These are phyloP conservation scores for Zizania latifolia DNA, from an alignment of 176 grass and related monocot genomes.

Conservation along the genomic window DNA sequence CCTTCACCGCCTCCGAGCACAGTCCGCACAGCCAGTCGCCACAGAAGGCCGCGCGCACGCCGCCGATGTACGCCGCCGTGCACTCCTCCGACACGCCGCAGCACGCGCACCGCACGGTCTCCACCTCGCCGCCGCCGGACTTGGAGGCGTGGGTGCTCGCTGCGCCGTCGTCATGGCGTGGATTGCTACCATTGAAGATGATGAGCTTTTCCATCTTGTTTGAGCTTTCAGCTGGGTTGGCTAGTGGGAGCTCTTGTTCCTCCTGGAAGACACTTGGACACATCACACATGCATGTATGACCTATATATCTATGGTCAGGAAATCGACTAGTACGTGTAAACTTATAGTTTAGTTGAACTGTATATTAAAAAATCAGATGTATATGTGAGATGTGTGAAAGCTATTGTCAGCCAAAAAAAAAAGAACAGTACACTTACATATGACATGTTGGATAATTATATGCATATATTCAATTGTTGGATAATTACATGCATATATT, in stretches of 20 bases:
- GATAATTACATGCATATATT: too few species aligned
- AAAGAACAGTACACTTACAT: too few species aligned
- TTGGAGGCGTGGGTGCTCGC: background rate
- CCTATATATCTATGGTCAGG: too few species aligned
- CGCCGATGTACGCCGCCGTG: conserved; percentile 64
- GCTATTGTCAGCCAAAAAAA: too few species aligned
- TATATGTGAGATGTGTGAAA: too few species aligned
- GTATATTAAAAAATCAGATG: too few species aligned
- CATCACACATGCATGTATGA: too few species aligned
- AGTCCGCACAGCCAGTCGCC: conserved; percentile 85
- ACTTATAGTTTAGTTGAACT: too few species aligned
- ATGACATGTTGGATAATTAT: too few species aligned
- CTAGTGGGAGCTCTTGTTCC: conserved; percentile 26
- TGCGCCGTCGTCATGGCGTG: background rate
- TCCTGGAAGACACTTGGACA: conserved; percentile 35
- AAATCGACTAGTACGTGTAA: too few species aligned
- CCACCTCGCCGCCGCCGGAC: conserved; percentile 27
- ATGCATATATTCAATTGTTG: too few species aligned
- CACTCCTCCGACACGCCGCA: conserved; percentile 92
- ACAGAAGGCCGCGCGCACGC: conserved; percentile 62
- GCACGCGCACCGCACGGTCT: conserved; percentile 73
- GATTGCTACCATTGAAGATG: background rate
- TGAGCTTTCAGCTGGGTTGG: conserved; percentile 31
- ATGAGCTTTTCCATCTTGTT: conserved; percentile 32
- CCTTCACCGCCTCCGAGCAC: conserved; percentile 88